Conservation (phyloP, 306 rosid genomes). For the Gleditsia sinensis region DNA sequence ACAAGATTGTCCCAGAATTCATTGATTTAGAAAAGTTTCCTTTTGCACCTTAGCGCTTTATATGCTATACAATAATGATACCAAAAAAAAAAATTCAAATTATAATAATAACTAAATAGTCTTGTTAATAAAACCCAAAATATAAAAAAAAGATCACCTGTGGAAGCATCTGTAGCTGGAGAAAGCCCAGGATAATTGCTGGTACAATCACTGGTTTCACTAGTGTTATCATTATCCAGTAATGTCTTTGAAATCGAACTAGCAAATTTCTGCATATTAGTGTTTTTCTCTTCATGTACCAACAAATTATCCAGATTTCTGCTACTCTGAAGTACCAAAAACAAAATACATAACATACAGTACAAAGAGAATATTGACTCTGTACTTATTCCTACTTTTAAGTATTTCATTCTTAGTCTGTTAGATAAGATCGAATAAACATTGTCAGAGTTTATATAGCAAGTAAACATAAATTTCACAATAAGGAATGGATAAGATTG, state of each 20-base stretch:
- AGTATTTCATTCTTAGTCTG: neutral
- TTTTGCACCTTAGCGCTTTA: neutral
- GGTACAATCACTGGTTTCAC: slow-evolving; percentile 17
- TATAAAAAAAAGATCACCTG: slow-evolving; percentile 6
- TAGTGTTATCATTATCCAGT: neutral
- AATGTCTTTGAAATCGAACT: neutral
- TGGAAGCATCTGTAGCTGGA: neutral
- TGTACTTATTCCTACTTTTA: neutral
- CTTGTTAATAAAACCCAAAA: neutral
- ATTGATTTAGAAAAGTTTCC: neutral
- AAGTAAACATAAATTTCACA: neutral
- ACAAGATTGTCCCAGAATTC: slow-evolving; percentile 5
- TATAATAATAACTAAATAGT: neutral
- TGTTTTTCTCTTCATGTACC: neutral
- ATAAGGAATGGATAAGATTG: neutral
- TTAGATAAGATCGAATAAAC: neutral
- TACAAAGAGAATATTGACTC: neutral
- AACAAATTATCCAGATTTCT: neutral
- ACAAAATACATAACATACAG: neutral
- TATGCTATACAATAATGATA: neutral
- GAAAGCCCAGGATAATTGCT: neutral
- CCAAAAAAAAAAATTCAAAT: neutral
- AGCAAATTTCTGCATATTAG: neutral
- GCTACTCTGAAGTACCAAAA: neutral
- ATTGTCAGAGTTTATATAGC: neutral